Conservation (phyloP, 2,329 filamentous ascomycete genomes). For the Fusarium udum region DNA sequence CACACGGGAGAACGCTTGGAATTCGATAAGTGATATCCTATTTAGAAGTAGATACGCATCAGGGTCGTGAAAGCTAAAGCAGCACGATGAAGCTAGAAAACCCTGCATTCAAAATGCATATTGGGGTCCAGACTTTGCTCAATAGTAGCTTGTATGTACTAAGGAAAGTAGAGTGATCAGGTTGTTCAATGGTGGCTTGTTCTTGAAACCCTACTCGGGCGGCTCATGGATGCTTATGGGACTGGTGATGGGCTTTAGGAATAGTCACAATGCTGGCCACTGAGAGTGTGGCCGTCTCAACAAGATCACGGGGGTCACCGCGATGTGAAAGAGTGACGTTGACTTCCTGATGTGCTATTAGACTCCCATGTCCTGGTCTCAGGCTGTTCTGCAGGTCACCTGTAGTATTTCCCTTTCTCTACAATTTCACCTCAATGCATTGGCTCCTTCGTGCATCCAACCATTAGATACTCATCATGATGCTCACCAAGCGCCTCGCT, state of each 20-base stretch:
- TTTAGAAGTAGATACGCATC: neutral
- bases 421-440: neutral
- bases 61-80: neutral
- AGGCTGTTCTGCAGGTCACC: neutral
- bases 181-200: neutral
- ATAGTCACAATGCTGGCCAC: neutral
- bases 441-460: accelerated
- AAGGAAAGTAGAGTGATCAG: too few relatives aligned
- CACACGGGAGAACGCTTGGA: neutral
- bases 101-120: neutral
- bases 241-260: neutral
- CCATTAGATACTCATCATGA: neutral
- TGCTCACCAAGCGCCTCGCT: neutral
- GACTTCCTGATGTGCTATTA: neutral
- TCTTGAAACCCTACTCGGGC: neutral
- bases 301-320: neutral
- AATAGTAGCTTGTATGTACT: accelerated
- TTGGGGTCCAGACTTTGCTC: neutral
- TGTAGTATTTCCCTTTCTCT: neutral
- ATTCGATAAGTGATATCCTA: neutral
- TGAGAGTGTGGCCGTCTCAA: neutral
- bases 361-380: neutral
- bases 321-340: neutral
- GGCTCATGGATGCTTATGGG: neutral
- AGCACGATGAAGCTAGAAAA: neutral